Conservation (phyloP, 1,284 basidiomycete genomes). For the Sutorius eximius region DNA sequence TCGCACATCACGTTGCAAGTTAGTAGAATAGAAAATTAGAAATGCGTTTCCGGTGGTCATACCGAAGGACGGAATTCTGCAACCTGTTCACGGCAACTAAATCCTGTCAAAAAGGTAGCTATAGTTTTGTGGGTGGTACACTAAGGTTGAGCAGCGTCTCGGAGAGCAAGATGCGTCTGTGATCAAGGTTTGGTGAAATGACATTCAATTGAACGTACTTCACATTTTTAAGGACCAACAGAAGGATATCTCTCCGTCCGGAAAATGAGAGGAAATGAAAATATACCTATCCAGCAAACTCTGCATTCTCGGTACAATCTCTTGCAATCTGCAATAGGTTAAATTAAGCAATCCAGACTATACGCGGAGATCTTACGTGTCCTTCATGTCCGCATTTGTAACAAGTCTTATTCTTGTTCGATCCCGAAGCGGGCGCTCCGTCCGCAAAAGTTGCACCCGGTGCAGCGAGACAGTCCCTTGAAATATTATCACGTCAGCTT, state of each 20-base stretch:
- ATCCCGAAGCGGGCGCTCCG: constrained; percentile 40
- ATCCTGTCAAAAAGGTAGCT: background rate
- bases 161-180: background rate
- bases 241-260: constrained; percentile 11
- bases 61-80: background rate
- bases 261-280: constrained; percentile 4
- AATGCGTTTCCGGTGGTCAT: constrained; percentile 19
- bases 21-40: background rate
- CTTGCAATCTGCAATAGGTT: constrained; percentile 61
- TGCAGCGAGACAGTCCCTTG: constrained; percentile 76
- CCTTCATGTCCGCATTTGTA: constrained; percentile 85
- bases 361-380: constrained; percentile 54
- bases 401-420: constrained; percentile 73
- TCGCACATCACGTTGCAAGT: background rate
- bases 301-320: constrained; percentile 68
- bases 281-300: constrained; percentile 41
- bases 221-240: constrained; percentile 12
- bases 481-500: constrained; percentile 7
- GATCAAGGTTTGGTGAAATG: constrained; percentile 7
- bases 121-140: background rate
- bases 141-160: background rate
- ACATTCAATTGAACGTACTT: constrained; percentile 14
- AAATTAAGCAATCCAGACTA: constrained; percentile 3
- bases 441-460: constrained; percentile 56
- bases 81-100: background rate